Conservation (phyloP, 2,329 filamentous ascomycete genomes). For the Bipolaris bicolor region DNA sequence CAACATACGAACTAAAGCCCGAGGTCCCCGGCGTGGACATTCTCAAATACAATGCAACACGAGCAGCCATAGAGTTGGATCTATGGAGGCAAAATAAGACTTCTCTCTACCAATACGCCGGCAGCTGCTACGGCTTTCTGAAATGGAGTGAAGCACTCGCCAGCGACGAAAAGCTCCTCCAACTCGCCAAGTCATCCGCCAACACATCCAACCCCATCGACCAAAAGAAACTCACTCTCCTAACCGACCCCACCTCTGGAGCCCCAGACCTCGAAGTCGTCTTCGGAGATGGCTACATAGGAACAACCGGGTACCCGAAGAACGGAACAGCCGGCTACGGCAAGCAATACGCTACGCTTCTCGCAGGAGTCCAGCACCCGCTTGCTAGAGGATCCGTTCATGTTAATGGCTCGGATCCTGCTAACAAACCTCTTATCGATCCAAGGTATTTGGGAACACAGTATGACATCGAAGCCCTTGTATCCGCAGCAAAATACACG, state of each 20-base stretch:
- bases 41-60: conserved; percentile 31
- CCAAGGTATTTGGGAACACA: conserved; percentile 27
- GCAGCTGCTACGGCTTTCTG: conserved; percentile 50
- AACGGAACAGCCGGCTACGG: conserved; percentile 30
- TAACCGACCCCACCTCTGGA: conserved; percentile 28
- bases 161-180: conserved; percentile 21
- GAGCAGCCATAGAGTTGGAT: conserved; percentile 49
- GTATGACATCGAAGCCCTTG: conserved; percentile 26
- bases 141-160: conserved; percentile 51
- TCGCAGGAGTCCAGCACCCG: conserved; percentile 42
- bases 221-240: conserved; percentile 40
- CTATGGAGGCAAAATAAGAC: conserved; percentile 39
- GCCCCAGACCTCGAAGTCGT: conserved; percentile 53
- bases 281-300: conserved; percentile 54
- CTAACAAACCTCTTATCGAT: conserved; percentile 25
- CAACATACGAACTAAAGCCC: conserved; percentile 26
- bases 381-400: conserved; percentile 32
- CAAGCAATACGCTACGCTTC: conserved; percentile 34
- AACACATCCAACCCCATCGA: conserved; percentile 20
- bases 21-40: conserved; percentile 25
- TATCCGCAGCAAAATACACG: conserved; percentile 25
- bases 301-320: conserved; percentile 42
- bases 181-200: conserved; percentile 19
- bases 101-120: conserved; percentile 50
- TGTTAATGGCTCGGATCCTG: conserved; percentile 20